Evolutionary conservation across 1,284 basidiomycete species (phyloP).

Genomic region (Cutaneotrichosporon cavernicola): DNA sequence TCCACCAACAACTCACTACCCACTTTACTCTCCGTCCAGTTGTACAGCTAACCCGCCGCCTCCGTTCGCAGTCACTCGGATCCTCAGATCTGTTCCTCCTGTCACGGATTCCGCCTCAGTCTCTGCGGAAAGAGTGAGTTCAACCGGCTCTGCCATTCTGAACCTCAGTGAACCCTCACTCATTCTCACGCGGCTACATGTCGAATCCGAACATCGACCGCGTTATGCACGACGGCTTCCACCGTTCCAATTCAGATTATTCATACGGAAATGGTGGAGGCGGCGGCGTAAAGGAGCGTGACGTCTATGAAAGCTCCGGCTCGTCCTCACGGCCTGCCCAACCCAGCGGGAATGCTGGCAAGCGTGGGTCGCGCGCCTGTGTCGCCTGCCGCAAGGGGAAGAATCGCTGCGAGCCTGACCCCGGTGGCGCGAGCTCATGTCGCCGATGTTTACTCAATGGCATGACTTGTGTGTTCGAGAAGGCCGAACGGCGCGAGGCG

Average conservation of each 20-base stretch:
- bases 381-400: conserved; percentile 70
- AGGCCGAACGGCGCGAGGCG: conserved; percentile 57
- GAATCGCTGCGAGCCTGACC: conserved; percentile 85
- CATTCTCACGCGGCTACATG: conserved; percentile 17
- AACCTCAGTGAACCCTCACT: conserved; percentile 19
- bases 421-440: conserved; percentile 55
- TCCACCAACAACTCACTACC: too few relatives aligned
- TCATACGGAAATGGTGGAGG: background rate
- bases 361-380: conserved; percentile 51
- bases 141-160: background rate
- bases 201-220: background rate
- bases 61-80: too few relatives aligned
- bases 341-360: conserved; percentile 27
- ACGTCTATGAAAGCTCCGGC: background rate
- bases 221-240: background rate
- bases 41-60: too few relatives aligned
- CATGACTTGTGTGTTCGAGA: conserved; percentile 83
- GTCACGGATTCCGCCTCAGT: background rate
- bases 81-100: too few relatives aligned
- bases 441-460: conserved; percentile 82
- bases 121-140: background rate
- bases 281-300: background rate
- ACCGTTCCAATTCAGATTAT: background rate
- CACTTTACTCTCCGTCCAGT: too few relatives aligned
- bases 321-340: background rate